These are phyloP conservation scores for Mycena amicta DNA, from an alignment of 768 basidiomycete genomes.

Conservation along the genomic window DNA sequence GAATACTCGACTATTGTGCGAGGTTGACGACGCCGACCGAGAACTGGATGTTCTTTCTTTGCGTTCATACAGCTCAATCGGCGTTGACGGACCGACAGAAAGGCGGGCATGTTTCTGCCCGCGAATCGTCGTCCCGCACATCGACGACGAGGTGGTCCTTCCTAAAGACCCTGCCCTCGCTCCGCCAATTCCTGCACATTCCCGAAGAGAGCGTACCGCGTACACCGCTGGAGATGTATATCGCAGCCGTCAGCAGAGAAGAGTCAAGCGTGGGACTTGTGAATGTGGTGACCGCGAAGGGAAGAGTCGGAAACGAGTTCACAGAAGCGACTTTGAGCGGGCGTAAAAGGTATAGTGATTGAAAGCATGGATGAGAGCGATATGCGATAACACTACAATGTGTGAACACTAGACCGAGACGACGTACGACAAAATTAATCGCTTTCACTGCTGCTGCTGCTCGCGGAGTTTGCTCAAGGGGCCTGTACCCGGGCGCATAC, in stretches of 20 bases:
- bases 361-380: too few species aligned
- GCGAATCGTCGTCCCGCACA: constrained; percentile 79
- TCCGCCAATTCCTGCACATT: constrained; percentile 63
- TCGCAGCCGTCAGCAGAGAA: constrained; percentile 22
- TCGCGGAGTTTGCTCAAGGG: too few species aligned
- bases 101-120: constrained; percentile 72
- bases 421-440: too few species aligned
- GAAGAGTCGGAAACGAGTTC: too few species aligned
- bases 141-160: constrained; percentile 80
- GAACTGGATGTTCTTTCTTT: constrained; percentile 62
- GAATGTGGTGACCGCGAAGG: too few species aligned
- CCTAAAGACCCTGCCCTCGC: constrained; percentile 50
- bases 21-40: constrained; percentile 57
- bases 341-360: too few species aligned
- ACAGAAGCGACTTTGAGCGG: too few species aligned
- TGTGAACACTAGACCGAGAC: too few species aligned
- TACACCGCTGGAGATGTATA: constrained; percentile 45
- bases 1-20: constrained; percentile 67
- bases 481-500: too few species aligned
- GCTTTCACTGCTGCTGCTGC: too few species aligned
- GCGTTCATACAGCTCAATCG: neutral
- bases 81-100: neutral
- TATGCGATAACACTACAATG: too few species aligned
- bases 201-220: constrained; percentile 16
- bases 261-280: neutral